A percentile compares a stretch with the other conserved stretches of the same genome.
phyloP scores from a whole-genome alignment of 805 yeast species.

The Kuraishia ogatae region DNA sequence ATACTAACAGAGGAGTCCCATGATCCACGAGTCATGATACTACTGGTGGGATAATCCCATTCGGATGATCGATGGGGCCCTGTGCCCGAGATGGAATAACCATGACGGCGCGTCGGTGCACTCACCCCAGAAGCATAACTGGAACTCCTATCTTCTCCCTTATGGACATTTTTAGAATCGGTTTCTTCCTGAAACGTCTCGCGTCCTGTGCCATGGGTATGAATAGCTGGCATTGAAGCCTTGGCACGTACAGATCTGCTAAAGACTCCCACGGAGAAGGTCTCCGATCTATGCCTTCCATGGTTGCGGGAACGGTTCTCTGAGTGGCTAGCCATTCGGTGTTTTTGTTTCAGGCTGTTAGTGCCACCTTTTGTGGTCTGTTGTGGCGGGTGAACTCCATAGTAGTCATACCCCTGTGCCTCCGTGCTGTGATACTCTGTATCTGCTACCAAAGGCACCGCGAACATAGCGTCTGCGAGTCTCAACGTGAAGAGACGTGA shows the following conservation, averaged over 20 bases:
- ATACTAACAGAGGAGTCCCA: background rate
- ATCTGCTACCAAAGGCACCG: background rate
- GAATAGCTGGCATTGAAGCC: background rate
- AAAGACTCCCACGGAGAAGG: background rate
- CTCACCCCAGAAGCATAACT: background rate
- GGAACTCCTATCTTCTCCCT: background rate
- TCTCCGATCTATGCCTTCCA: background rate
- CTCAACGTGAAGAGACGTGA: slow-evolving; percentile 41
- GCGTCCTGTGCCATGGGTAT: background rate
- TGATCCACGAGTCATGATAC: background rate
- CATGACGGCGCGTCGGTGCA: background rate
- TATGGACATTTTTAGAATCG: background rate
- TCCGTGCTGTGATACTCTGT: background rate
- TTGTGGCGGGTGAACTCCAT: no score
- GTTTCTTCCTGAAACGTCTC: background rate
- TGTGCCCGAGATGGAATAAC: background rate
- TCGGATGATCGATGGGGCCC: background rate
- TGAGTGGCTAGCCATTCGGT: background rate
- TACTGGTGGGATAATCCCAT: background rate
- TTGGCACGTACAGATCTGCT: background rate
- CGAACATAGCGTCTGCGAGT: background rate
- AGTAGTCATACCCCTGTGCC: background rate
- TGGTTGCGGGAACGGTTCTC: background rate
- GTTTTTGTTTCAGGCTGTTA: background rate
- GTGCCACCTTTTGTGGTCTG: background rate